Base-by-base conservation (phyloP, 768 basidiomycete species). In the Trametes punicea region DNA sequence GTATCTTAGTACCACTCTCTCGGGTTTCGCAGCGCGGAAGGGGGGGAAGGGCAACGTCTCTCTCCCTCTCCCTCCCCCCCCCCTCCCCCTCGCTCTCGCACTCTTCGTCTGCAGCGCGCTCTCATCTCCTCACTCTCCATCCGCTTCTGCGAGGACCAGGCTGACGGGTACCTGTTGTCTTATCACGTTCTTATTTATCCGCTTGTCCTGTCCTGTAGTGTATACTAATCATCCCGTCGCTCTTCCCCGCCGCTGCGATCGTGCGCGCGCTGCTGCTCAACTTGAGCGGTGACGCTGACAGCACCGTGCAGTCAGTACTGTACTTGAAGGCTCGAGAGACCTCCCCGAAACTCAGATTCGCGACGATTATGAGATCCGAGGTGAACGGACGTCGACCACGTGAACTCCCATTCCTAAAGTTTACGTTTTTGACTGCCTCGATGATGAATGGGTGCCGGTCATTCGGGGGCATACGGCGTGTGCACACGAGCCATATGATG, bases 141-240 rank as follows among this genome's bases (percentile, higher is more conserved):
- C 51, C n/a, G n/a, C n/a, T 64, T 63, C 59, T 46, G 58, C 53
- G 53, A 44, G 53, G 64, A 64, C 63, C 51, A 62, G 57, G 62
- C 53, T 64, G 63, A 57, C 56, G 58, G 66, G 50, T 63, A 60
- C 60, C 55, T 64, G 58, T 63, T 68, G 67, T 68, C 60, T 66
- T 69, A 67, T 66, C 65, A 67, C 56, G 46, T 62, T 66, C 46
- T 39, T 69, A 69, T 67, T 69, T 69, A 69, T 64, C 59, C 44
- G 13, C n/a, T 25, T 20, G 18, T n/a, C n/a, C 21, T 49, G 57
- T 53, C 45, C 55, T 61, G 57, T 64, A 61, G 51, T 64, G 63
- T 64, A 64, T 64, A 59, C 51, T 61, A 61, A 61, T 63, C 54
- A 55, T 50, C 54, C 56, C 50, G 39, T 49, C 29, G 20, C 55